Evolutionary conservation across 305 asterid genomes (phyloP).

Genomic region (Ajuga reptans): DNA sequence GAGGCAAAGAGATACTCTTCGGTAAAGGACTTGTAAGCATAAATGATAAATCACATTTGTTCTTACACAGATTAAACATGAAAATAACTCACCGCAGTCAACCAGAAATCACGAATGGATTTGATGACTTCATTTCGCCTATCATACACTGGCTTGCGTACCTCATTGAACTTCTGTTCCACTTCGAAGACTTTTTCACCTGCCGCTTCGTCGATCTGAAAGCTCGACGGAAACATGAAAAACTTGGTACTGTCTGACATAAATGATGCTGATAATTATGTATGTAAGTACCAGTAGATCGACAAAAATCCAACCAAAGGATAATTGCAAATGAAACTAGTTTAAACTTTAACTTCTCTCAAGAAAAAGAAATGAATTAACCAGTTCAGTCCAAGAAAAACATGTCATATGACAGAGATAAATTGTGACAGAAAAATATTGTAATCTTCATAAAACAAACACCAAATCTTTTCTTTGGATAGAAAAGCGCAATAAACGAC

Average conservation of each 20-base stretch:
- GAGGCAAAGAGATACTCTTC: background rate
- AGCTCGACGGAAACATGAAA: constrained; percentile 5
- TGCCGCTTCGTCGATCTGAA: constrained; percentile 88
- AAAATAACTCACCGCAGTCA: constrained; percentile 71
- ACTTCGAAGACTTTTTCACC: constrained; percentile 84
- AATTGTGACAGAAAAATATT: background rate
- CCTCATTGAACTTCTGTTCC: constrained; percentile 73
- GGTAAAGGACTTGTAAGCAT: background rate
- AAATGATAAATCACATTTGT: background rate
- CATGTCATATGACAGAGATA: background rate
- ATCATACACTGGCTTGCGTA: constrained; percentile 80
- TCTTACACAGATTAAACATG: background rate
- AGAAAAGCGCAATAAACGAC: background rate
- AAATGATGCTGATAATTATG: background rate
- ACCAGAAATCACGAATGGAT: constrained; percentile 87
- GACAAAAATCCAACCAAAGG: background rate
- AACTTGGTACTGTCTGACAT: background rate
- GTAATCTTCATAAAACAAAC: background rate
- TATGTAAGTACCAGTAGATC: background rate
- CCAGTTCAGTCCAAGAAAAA: background rate
- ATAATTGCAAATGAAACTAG: background rate
- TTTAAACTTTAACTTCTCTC: background rate
- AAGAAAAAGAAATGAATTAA: constrained; percentile 6
- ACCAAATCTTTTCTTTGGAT: background rate
- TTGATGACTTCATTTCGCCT: constrained; percentile 60